phyloP scores from a whole-genome alignment of 2,329 filamentous ascomycete genomes.

The Orbilia quercus region DNA sequence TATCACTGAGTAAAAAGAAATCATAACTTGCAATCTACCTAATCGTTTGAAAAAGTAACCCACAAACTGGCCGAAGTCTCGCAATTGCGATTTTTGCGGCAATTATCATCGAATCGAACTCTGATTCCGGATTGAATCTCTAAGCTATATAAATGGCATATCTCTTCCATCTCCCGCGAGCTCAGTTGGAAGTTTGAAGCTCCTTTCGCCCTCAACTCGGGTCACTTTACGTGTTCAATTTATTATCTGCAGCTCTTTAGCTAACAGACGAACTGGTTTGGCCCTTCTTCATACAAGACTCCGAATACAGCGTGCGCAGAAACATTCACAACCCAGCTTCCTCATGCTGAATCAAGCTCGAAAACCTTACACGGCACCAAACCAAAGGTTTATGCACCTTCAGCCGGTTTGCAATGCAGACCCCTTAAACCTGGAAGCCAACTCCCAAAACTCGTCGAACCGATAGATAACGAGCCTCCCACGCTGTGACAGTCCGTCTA shows the following conservation, averaged over 20 bases:
- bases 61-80: slow-evolving; percentile 19
- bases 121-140: slow-evolving; percentile 28
- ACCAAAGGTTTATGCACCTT: slow-evolving; percentile 7
- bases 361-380: slow-evolving; percentile 19
- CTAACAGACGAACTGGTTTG: too few species aligned
- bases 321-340: slow-evolving; percentile 54
- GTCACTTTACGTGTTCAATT: not conserved
- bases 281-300: not conserved
- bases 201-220: slow-evolving; percentile 24
- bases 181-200: slow-evolving; percentile 10
- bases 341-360: slow-evolving; percentile 24
- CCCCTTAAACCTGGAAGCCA: slow-evolving; percentile 11
- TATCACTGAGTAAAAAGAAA: slow-evolving; percentile 48
- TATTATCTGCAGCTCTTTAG: not conserved
- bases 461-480: slow-evolving; percentile 41
- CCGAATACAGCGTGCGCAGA: slow-evolving; percentile 3
- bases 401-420: slow-evolving; percentile 9
- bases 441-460: not conserved
- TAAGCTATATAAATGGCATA: slow-evolving; percentile 55
- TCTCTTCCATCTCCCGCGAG: slow-evolving; percentile 38
- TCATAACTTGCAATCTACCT: slow-evolving; percentile 14
- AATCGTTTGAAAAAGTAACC: slow-evolving; percentile 13
- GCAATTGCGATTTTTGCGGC: slow-evolving; percentile 35
- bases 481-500: slow-evolving; percentile 1
- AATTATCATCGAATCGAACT: slow-evolving; percentile 24